Base-by-base conservation (phyloP, 768 basidiomycete genomes). In the Sporobolomyces roseus region DNA sequence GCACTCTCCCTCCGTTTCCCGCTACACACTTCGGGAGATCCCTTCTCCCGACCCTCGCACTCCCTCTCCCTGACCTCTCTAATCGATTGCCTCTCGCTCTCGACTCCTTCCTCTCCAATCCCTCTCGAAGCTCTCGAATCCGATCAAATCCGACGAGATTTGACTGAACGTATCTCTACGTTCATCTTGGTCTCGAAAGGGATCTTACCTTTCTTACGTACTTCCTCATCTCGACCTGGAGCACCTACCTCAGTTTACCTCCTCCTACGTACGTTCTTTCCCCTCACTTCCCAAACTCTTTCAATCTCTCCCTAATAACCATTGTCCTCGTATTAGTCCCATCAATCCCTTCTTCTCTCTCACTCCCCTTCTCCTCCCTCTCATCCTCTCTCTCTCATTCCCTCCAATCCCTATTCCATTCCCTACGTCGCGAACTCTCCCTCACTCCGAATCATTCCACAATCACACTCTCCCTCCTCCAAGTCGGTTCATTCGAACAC, bases 1-100 rank as follows among this genome's bases (percentile, higher is more conserved):
- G 86, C 89, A 0, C 82, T 93, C 13, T 88, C 88, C 23, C 87
- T 90, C 70, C 85, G 86, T 54, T 93, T 91, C 79, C 91, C 91
- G 5, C 83, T 90, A 72, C 86, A 84, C 38, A 78, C 85, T 10
- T 80, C 88, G 4, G 91, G 91, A 30, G 92, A 93, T 77, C 91
- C 91, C 2, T 89, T 86, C 77, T 85, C 32, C 79, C 85, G 23
- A 83, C 86, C 75, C 3, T 85, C 88, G 4, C 85, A 88, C 78
- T 82, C 65, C 6, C 70, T 76, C 61, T 59, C 65, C 35, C 68
- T 93, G 50, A 86, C 89, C 70, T 87, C 89, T 27, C 81, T 91
- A 72, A 83, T 93, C 73, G 91, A 88, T 49, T 82, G 91, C 35
- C 83, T 78, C 27, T 91, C 69, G 83, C 86, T 59, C 41, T 21